Percentiles rank a stretch among this genome's conserved stretches.
Conservation (phyloP, 2,329 filamentous ascomycete species). For the Simplicillium sp. region DNA sequence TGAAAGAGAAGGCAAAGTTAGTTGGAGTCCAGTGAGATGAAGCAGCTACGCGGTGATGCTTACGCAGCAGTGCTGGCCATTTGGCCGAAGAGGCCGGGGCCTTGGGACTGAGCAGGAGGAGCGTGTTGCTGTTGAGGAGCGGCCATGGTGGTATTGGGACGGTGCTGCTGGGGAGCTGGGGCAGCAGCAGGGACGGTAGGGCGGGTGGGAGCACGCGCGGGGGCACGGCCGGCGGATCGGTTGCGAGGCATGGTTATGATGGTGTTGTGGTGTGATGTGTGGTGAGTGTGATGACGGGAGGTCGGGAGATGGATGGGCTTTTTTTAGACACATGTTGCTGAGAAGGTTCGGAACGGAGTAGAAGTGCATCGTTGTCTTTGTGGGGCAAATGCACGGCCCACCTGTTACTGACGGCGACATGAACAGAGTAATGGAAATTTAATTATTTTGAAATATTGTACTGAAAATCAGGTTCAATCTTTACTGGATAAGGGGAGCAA, state of each 20-base stretch:
- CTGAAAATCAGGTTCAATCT: no score
- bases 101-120: slow-evolving; percentile 48
- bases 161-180: slow-evolving; percentile 51
- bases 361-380: no score
- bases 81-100: slow-evolving; percentile 85
- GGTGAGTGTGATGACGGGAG: slow-evolving; percentile 5
- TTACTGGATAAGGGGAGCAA: no score
- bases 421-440: no score
- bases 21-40: slow-evolving; percentile 1
- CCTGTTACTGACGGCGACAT: neutral
- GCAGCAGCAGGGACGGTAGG: slow-evolving; percentile 54
- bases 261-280: slow-evolving; percentile 10
- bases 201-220: slow-evolving; percentile 50
- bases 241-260: slow-evolving; percentile 60
- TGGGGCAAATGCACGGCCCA: slow-evolving; percentile 6
- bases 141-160: slow-evolving; percentile 62
- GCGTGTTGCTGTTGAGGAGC: slow-evolving; percentile 39
- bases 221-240: slow-evolving; percentile 51
- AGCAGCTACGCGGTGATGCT: slow-evolving; percentile 29
- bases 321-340: slow-evolving; percentile 1
- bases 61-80: slow-evolving; percentile 98
- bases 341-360: slow-evolving; percentile 12
- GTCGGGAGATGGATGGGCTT: slow-evolving; percentile 9
- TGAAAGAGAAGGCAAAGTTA: slow-evolving; percentile 28
- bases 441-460: no score